phyloP scores from a whole-genome alignment of 257 asterid genomes.

The Salvia rosmarinus region DNA sequence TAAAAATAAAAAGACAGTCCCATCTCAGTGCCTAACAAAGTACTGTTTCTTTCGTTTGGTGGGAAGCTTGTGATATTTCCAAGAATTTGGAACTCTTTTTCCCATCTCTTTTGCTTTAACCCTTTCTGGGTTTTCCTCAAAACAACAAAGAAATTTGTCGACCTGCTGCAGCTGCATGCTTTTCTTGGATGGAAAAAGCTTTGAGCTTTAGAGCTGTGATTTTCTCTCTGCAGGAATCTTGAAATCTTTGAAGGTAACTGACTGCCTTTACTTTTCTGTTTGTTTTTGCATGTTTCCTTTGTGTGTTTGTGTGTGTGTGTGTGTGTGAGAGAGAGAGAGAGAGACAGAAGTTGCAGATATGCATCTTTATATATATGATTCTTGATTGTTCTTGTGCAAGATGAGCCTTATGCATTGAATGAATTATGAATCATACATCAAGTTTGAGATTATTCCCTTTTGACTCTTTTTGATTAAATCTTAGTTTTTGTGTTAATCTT shows the following conservation, averaged over 20 bases:
- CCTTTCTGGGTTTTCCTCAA: conserved; percentile 24
- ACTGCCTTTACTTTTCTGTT: conserved; percentile 4
- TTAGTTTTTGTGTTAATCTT: background rate
- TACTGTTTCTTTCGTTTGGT: conserved; percentile 29
- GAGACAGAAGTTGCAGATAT: background rate
- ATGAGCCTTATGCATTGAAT: conserved; percentile 21
- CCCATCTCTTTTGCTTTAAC: conserved; percentile 17
- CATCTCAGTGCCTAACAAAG: conserved; percentile 37
- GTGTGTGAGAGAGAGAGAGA: conserved; percentile 6
- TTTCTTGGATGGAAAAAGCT: conserved; percentile 15
- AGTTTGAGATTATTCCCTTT: background rate
- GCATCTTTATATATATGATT: background rate
- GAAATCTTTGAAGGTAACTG: conserved; percentile 36
- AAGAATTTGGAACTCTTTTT: conserved; percentile 15
- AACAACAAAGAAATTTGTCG: background rate
- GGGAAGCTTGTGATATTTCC: conserved; percentile 40
- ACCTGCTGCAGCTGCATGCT: conserved; percentile 37
- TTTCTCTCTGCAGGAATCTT: background rate
- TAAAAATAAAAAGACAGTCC: conserved; percentile 5
- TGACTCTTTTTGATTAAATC: background rate
- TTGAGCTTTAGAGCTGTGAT: conserved; percentile 15
- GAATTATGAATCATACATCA: conserved; percentile 1
- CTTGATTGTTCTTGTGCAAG: conserved; percentile 22
- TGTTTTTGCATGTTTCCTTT: conserved; percentile 34
- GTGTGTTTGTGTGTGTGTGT: background rate